Evolutionary conservation across 257 asterid species (phyloP).

Genomic region (Thymus mandschuricus): DNA sequence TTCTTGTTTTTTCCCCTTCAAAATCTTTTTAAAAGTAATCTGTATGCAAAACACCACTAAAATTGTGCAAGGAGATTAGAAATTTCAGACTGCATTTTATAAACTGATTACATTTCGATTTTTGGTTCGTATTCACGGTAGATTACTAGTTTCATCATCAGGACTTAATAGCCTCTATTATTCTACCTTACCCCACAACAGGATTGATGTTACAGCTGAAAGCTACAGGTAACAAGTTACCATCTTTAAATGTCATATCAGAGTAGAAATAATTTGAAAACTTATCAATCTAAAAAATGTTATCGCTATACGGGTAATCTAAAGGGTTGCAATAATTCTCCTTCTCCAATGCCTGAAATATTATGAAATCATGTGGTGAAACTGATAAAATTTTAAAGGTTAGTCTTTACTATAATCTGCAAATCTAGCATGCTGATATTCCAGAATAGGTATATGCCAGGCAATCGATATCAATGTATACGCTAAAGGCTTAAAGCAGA

Average conservation of each 20-base stretch:
- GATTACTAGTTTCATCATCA: slow-evolving; percentile 21
- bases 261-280: background rate
- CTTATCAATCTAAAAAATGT: background rate
- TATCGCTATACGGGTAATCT: background rate
- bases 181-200: background rate
- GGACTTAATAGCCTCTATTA: background rate
- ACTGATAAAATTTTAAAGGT: background rate
- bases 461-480: slow-evolving; percentile 14
- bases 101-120: background rate
- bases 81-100: slow-evolving; percentile 16
- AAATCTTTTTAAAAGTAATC: slow-evolving; percentile 22
- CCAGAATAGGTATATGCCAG: background rate
- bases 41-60: slow-evolving; percentile 22
- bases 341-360: slow-evolving; percentile 3
- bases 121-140: slow-evolving; percentile 16
- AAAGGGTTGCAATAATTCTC: background rate
- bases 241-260: slow-evolving; percentile 2
- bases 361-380: background rate
- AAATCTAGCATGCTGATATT: background rate
- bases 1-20: slow-evolving; percentile 5
- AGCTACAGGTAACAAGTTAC: background rate
- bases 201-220: background rate
- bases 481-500: slow-evolving; percentile 13
- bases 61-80: slow-evolving; percentile 21
- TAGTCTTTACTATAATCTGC: background rate